These are phyloP conservation scores for Penicillium occitanis DNA, from an alignment of 2,329 filamentous ascomycete species.

Conservation along the genomic window DNA sequence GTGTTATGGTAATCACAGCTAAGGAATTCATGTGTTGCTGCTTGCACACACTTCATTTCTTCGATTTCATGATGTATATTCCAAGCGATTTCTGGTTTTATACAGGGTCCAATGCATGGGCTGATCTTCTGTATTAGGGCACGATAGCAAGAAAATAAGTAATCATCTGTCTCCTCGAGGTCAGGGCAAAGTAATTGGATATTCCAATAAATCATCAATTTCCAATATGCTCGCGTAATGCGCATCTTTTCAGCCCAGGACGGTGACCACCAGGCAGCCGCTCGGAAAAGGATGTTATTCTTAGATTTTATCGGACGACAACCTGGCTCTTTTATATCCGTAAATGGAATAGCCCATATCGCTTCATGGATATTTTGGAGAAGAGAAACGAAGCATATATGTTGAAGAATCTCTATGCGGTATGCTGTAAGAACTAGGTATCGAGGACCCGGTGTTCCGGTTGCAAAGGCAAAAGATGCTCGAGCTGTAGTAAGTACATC, in stretches of 20 bases:
- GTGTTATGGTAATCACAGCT: neutral
- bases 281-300: neutral
- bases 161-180: neutral
- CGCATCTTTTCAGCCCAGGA: constrained; percentile 15
- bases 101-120: neutral
- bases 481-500: constrained; percentile 16
- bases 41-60: constrained; percentile 9
- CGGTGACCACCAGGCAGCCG: constrained; percentile 6
- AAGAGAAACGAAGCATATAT: constrained; percentile 18
- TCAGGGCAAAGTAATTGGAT: neutral
- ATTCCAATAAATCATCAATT: constrained; percentile 16
- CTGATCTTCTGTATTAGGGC: neutral
- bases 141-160: constrained; percentile 7
- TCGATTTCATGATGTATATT: constrained; percentile 1
- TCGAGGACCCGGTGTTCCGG: constrained; percentile 15
- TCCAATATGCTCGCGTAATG: constrained; percentile 9
- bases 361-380: constrained; percentile 19
- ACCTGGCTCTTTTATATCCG: neutral
- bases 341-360: neutral
- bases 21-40: neutral
- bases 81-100: neutral
- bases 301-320: neutral
- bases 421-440: constrained; percentile 19
- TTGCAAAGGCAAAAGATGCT: constrained; percentile 13
- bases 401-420: constrained; percentile 16